A percentile compares a stretch with the other conserved stretches of the same genome.
Conservation (phyloP, 805 yeast species). For the Starmera quercuum region DNA sequence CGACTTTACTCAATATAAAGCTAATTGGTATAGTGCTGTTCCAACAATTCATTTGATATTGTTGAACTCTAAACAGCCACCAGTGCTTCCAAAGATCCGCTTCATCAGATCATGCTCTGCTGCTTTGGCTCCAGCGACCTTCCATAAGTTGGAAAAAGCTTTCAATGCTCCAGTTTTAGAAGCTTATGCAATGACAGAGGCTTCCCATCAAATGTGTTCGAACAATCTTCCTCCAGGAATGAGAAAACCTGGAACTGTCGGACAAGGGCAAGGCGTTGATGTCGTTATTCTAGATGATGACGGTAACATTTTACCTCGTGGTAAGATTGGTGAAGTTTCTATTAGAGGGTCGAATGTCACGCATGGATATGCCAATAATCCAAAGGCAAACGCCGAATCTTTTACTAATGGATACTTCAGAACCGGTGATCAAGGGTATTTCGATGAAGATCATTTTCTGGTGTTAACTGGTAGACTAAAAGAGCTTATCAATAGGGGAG, state of each 20-base stretch:
- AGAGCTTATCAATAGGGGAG: slow-evolving; percentile 70
- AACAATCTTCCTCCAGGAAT: slow-evolving; percentile 58
- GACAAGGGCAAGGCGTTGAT: slow-evolving; percentile 64
- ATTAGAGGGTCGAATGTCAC: slow-evolving; percentile 65
- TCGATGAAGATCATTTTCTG: slow-evolving; percentile 52
- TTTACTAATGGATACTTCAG: slow-evolving; percentile 59
- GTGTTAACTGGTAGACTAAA: slow-evolving; percentile 64
- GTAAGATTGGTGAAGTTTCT: slow-evolving; percentile 60
- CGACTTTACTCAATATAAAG: slow-evolving; percentile 40
- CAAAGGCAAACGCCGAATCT: slow-evolving; percentile 60
- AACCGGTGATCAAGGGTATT: slow-evolving; percentile 71
- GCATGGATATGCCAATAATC: slow-evolving; percentile 63
- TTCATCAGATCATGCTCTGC: slow-evolving; percentile 71
- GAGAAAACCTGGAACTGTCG: slow-evolving; percentile 67
- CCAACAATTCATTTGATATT: slow-evolving; percentile 70
- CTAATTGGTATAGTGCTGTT: slow-evolving; percentile 72
- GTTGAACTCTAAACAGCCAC: slow-evolving; percentile 43
- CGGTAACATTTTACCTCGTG: slow-evolving; percentile 40
- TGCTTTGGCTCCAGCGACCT: slow-evolving; percentile 59
- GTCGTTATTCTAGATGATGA: slow-evolving; percentile 46
- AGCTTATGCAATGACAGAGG: slow-evolving; percentile 79
- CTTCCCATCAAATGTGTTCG: slow-evolving; percentile 75
- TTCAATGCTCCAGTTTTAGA: slow-evolving; percentile 65
- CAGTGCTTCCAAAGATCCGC: slow-evolving; percentile 44
- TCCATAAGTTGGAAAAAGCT: slow-evolving; percentile 45